Base-by-base conservation (phyloP, 352 stramenopile genomes). In the Globisporangium ultimum region DNA sequence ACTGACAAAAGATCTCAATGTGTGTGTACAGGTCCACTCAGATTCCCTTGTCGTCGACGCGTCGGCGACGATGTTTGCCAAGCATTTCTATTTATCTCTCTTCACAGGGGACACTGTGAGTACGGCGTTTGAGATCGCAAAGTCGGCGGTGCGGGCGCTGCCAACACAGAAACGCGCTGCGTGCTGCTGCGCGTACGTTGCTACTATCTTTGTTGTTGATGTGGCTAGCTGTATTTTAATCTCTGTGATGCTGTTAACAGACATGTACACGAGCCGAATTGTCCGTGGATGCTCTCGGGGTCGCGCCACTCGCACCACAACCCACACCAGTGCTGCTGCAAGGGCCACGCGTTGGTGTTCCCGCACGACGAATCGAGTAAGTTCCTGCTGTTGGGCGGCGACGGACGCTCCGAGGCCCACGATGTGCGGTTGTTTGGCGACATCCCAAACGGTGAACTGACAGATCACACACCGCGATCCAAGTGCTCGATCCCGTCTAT, bases 321-420 rank as follows among this genome's bases (percentile, higher is more conserved):
- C 48, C 65, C 76, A 36, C 76, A 80, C 24, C 68, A 83, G 24
- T 93, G 84, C 53, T 93, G 84, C 55, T 93, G 84, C 66, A 93
- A 91, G 42, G 76, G 76, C 0, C 66, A 88, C 4, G 55, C 63
- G 18, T 63, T 93, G 17, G 63, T 78, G 43, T 93, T 88, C 48
- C 84, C 84, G 1, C 84, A 93, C 48, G 84, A 93, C 52, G 84
- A 93, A 52, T 91, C 81, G 17, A 90, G 79, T 67, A 93, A 93
- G 42, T 93, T 93, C 50, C 28, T 93, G 14, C 55, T 93, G 6
- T 55, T 91, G 3, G 80, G 78, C 22, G 66, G 62, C 3, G 64
- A 72, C 46, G 69, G 72, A 4, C 40, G 45, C 38, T 42, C 63
- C 14, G 48, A 72, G 9, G 61, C 68, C 13, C 84, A 93, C 50